Conservation (phyloP, 1,139 yeast species). For the Saccharomyces hybrid region DNA sequence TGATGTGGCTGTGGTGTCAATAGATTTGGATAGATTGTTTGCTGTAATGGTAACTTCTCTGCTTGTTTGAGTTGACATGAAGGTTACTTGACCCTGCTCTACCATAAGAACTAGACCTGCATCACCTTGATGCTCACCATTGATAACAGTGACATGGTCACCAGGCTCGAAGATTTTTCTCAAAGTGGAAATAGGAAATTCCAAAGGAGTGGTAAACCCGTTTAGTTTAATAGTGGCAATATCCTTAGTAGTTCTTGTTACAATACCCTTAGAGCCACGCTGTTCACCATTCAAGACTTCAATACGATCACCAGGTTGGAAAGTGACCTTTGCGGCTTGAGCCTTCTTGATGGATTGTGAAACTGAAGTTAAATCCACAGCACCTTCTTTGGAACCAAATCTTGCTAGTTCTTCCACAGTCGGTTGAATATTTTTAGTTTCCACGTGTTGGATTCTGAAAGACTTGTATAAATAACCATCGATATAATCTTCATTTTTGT, state of each 20-base stretch:
- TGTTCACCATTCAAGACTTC: slow-evolving; percentile 92
- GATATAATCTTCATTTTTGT: slow-evolving; percentile 79
- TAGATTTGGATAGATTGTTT: slow-evolving; percentile 72
- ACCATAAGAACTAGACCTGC: slow-evolving; percentile 88
- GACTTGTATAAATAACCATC: slow-evolving; percentile 86
- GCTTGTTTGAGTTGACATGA: slow-evolving; percentile 81
- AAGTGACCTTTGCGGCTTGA: slow-evolving; percentile 47
- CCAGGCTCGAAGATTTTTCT: slow-evolving; percentile 84
- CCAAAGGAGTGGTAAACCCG: slow-evolving; percentile 45
- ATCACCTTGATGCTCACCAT: slow-evolving; percentile 87
- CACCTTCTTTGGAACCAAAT: slow-evolving; percentile 66
- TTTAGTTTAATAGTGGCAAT: slow-evolving; percentile 39
- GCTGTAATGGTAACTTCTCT: slow-evolving; percentile 89
- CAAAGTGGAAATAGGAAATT: slow-evolving; percentile 71
- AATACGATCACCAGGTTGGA: slow-evolving; percentile 92
- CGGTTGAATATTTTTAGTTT: slow-evolving; percentile 80
- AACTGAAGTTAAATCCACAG: slow-evolving; percentile 75
- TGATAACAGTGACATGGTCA: slow-evolving; percentile 89
- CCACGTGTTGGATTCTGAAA: slow-evolving; percentile 73
- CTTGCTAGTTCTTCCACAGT: slow-evolving; percentile 79
- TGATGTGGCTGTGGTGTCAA: slow-evolving; percentile 59
- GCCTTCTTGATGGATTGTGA: slow-evolving; percentile 75
- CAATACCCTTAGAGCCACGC: slow-evolving; percentile 78
- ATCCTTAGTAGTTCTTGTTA: slow-evolving; percentile 45
- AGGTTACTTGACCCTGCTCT: slow-evolving; percentile 76